These are phyloP conservation scores for Cafeteria roenbergensis DNA, from an alignment of 108 stramenopile genomes.

Conservation along the genomic window DNA sequence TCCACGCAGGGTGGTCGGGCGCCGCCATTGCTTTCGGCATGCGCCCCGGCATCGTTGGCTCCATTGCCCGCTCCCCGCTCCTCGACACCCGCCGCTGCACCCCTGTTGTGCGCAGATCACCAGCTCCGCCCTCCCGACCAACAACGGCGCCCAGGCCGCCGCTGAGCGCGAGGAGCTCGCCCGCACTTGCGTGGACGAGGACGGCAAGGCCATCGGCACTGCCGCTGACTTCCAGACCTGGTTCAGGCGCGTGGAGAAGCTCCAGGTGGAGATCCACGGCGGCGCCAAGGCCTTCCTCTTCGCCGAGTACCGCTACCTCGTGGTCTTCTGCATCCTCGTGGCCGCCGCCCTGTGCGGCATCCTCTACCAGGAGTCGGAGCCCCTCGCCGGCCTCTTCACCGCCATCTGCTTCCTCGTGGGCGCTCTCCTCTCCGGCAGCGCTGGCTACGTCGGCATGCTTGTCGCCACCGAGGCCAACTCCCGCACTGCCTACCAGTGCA, in stretches of 20 bases:
- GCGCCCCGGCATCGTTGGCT: too few relatives aligned
- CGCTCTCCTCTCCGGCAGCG: conserved; percentile 60
- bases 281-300: conserved; percentile 83
- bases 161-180: conserved; percentile 61
- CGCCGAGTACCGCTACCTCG: conserved; percentile 87
- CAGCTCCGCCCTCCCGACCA: too few relatives aligned
- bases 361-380: conserved; percentile 8
- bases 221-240: conserved; percentile 42
- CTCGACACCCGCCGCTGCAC: too few relatives aligned
- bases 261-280: conserved; percentile 78
- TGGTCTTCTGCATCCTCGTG: conserved; percentile 70
- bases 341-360: conserved; percentile 39
- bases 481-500: conserved; percentile 64
- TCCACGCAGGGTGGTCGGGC: too few relatives aligned
- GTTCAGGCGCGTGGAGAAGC: conserved; percentile 63
- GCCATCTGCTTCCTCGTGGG: conserved; percentile 78
- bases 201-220: conserved; percentile 36
- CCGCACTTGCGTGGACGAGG: conserved; percentile 56
- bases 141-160: conserved; percentile 57
- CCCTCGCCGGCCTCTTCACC: conserved; percentile 47
- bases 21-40: too few relatives aligned
- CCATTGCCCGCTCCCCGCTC: too few relatives aligned
- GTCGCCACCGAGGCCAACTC: conserved; percentile 90
- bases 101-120: too few relatives aligned
- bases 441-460: conserved; percentile 90